Percentiles rank a stretch among this genome's conserved stretches.
Evolutionary conservation across 2,329 filamentous ascomycete genomes (phyloP).

Genomic region (Beauveria pseudobassiana): DNA sequence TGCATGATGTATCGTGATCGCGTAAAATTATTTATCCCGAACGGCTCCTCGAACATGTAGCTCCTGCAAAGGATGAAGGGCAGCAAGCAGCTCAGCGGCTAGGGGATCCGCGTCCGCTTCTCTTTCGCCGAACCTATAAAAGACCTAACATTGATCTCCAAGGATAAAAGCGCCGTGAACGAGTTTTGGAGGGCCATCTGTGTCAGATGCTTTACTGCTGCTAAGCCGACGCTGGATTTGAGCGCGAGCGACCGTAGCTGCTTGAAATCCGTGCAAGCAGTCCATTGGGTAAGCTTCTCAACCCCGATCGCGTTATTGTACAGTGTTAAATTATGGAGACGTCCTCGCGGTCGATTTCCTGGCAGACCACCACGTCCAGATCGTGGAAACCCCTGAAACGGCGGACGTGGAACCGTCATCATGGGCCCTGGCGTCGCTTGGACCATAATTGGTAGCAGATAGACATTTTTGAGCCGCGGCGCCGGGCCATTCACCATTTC

Average conservation of each 20-base stretch:
- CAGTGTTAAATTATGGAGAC: neutral
- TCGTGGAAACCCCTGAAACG: neutral
- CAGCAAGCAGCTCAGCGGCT: neutral
- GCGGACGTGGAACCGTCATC: neutral
- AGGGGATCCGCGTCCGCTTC: conserved; percentile 1
- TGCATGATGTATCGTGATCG: neutral
- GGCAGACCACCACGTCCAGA: conserved; percentile 2
- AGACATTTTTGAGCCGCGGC: neutral
- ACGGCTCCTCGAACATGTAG: neutral
- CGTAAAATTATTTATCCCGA: neutral
- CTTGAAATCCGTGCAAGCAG: conserved; percentile 1
- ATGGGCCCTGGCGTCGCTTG: neutral
- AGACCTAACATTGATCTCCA: neutral
- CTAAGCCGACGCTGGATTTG: neutral
- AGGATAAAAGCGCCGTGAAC: neutral
- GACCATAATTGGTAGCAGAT: neutral
- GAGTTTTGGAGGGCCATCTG: neutral
- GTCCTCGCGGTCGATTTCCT: neutral
- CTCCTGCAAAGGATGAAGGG: neutral
- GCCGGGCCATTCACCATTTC: neutral
- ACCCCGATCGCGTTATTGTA: neutral
- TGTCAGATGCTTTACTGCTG: neutral
- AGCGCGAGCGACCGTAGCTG: neutral
- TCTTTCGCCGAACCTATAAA: neutral
- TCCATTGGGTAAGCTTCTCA: conserved; percentile 3